Percentiles rank a stretch among this genome's conserved stretches.
Conservation (phyloP, 2,329 filamentous ascomycete genomes). For the Didymellaceae sp. region DNA sequence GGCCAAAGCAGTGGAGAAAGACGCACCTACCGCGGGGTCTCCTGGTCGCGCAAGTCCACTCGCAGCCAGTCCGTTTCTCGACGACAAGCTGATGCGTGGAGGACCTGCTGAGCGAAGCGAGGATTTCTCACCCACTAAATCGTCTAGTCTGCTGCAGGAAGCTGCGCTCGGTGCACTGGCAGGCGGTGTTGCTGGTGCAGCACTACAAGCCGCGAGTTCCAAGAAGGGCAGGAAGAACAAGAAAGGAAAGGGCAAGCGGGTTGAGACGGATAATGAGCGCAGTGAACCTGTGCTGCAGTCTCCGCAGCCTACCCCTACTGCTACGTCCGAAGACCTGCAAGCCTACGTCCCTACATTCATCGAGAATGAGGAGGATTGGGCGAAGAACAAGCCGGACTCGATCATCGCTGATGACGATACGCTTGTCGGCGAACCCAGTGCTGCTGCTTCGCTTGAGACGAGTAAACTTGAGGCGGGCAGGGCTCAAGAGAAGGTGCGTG, state of each 20-base stretch:
- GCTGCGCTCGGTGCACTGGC: constrained; percentile 37
- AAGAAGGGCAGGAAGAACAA: constrained; percentile 1
- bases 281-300: constrained; percentile 3
- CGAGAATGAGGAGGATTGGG: constrained; percentile 43
- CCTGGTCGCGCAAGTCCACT: constrained; percentile 25
- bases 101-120: constrained; percentile 12
- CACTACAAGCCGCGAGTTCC: neutral
- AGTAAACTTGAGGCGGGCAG: constrained; percentile 29
- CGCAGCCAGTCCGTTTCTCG: constrained; percentile 31
- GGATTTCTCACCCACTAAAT: constrained; percentile 26
- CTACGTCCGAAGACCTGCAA: neutral
- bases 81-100: constrained; percentile 36
- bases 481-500: constrained; percentile 34
- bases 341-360: constrained; percentile 31
- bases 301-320: neutral
- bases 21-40: constrained; percentile 2
- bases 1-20: constrained; percentile 19
- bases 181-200: constrained; percentile 33
- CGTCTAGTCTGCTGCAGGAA: constrained; percentile 36
- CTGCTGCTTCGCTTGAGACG: constrained; percentile 17
- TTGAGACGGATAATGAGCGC: neutral
- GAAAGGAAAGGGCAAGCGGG: constrained; percentile 10
- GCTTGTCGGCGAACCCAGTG: constrained; percentile 37
- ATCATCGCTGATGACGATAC: constrained; percentile 40
- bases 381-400: constrained; percentile 31